A percentile compares a stretch with the other conserved stretches of the same genome.
Evolutionary conservation across 345 rosid species (phyloP).

Genomic region (Citrus australasica): DNA sequence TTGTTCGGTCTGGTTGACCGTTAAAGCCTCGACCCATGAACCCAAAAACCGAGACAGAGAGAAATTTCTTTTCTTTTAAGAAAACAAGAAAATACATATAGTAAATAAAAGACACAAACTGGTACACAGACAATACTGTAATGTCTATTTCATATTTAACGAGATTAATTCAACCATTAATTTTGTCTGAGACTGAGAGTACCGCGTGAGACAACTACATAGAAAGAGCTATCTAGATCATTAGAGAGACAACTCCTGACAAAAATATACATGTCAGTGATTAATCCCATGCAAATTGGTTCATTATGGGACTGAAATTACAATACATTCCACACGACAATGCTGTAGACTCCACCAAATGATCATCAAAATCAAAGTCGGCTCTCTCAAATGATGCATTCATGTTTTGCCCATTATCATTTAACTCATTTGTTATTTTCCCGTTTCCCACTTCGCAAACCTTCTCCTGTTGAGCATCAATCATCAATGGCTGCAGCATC

Average conservation of each 20-base stretch:
- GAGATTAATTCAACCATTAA: neutral
- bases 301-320: constrained; percentile 23
- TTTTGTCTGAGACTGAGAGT: neutral
- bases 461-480: neutral
- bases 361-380: constrained; percentile 29
- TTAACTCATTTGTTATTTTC: constrained; percentile 2
- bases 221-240: too few relatives aligned
- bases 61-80: neutral
- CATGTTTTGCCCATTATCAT: constrained; percentile 9
- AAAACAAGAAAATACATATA: too few relatives aligned
- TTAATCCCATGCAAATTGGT: constrained; percentile 42
- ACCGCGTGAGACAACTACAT: too few relatives aligned
- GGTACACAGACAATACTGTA: too few relatives aligned
- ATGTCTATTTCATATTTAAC: neutral
- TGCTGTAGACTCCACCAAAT: constrained; percentile 26
- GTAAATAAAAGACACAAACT: too few relatives aligned
- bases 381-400: constrained; percentile 21
- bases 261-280: neutral
- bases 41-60: neutral
- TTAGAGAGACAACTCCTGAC: neutral
- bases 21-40: neutral
- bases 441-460: neutral
- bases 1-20: neutral
- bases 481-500: neutral
- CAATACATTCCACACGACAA: constrained; percentile 33